Base-by-base conservation (phyloP, 2,329 filamentous ascomycete species). In the Xylariaceae sp. region DNA sequence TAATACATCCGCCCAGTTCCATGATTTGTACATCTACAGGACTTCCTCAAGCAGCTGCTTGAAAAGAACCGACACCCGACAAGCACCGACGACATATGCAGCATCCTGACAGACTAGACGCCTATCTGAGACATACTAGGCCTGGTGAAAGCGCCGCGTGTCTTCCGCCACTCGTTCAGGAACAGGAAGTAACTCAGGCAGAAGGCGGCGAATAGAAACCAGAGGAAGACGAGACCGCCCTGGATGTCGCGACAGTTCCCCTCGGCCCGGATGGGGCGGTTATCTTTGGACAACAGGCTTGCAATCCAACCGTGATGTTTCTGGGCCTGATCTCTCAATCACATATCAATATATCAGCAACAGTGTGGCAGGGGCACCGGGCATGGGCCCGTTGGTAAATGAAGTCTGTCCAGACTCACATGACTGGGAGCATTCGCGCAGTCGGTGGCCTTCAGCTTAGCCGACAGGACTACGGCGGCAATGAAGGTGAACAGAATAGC, bases 241-340 rank as follows among this genome's bases (percentile, higher is more conserved):
- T 91, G 87, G 14, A 89, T 80, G 70, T 89, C 82, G 55, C 81
- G 83, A 71, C 88, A 91, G 57, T 86, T 80, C 72, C 85, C 82
- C 65, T 74, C 67, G 22, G 22, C 22, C 4, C 22, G 4, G 22
- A 27, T 27, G 22, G 22, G 22, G 22, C 7, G 22, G 7, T 27
- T 27, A 52, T 77, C 73, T 67, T 85, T 65, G 53, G 56, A 52
- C 41, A 82, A 83, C 49, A 84, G 84, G 65, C 77, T 86, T 22
- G 76, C 84, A 64, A 88, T 81, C 70, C 75, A 78, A 67, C 78
- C 77, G 60, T 27, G 58, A 57, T n/a, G 47, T 40, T 39, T 71
- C 70, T 59, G 73, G 74, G 36, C 52, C 53, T 76, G 43, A 30
- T 44, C n/a, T n/a, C n/a, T n/a, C n/a, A n/a, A n/a, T n/a, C n/a